These are phyloP conservation scores for Diaporthe capsici DNA, from an alignment of 2,329 filamentous ascomycete genomes.

Conservation along the genomic window DNA sequence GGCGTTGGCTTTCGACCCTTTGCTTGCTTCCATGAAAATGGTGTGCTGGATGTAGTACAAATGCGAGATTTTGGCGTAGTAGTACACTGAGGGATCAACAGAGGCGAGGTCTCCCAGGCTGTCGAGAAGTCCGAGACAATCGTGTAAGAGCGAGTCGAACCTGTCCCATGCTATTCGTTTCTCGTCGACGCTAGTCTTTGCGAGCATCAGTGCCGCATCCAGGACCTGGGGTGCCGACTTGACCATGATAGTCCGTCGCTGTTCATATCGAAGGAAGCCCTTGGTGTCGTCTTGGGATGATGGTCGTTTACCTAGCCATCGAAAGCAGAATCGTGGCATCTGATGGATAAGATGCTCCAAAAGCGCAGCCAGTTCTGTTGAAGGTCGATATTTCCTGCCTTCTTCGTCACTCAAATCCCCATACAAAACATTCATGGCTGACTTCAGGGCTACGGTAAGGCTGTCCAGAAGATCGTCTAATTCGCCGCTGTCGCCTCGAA, in stretches of 20 bases:
- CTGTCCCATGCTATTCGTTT: conserved; percentile 65
- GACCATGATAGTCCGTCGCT: conserved; percentile 67
- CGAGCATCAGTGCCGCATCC: conserved; percentile 71
- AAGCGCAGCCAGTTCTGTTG: conserved; percentile 49
- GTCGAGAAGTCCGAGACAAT: conserved; percentile 68
- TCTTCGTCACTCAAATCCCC: conserved; percentile 41
- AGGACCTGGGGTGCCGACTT: conserved; percentile 69
- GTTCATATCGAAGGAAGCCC: conserved; percentile 72
- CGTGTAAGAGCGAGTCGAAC: conserved; percentile 70
- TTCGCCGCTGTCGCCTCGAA: conserved; percentile 71
- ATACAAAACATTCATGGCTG: conserved; percentile 64
- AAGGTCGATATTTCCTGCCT: conserved; percentile 35
- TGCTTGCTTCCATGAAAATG: conserved; percentile 52
- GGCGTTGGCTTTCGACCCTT: conserved; percentile 7
- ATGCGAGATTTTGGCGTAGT: conserved; percentile 78
- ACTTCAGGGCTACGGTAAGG: conserved; percentile 68
- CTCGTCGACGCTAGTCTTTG: conserved; percentile 66
- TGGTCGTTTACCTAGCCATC: conserved; percentile 74
- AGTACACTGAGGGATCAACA: conserved; percentile 55
- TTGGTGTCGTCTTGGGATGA: conserved; percentile 66
- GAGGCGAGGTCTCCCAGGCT: conserved; percentile 60
- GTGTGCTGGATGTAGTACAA: conserved; percentile 76
- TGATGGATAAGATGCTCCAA: conserved; percentile 70
- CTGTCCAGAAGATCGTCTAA: conserved; percentile 73
- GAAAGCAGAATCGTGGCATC: conserved; percentile 71